These are phyloP conservation scores for Aspergillus sojae DNA, from an alignment of 2,329 filamentous ascomycete genomes.

Conservation along the genomic window DNA sequence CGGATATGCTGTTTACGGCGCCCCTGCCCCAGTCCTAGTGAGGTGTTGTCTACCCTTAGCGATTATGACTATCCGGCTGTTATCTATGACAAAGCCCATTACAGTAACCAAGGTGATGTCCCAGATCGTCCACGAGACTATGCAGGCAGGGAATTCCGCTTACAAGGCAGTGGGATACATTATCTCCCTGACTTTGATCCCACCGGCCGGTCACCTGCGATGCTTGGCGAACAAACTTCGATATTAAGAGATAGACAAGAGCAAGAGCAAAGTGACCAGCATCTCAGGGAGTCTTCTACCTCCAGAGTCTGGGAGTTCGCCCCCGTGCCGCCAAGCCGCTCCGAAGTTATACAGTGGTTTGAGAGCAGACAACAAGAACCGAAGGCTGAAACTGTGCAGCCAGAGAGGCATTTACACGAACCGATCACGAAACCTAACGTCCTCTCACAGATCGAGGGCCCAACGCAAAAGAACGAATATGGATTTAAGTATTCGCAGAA, in stretches of 20 bases:
- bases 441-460: conserved; percentile 84
- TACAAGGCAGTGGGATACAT: conserved; percentile 74
- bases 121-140: conserved; percentile 78
- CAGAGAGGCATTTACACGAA: conserved; percentile 8
- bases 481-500: conserved; percentile 86
- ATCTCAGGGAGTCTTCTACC: conserved; percentile 60
- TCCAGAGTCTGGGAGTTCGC: conserved; percentile 77
- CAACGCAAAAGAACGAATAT: conserved; percentile 79
- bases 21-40: conserved; percentile 36
- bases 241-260: conserved; percentile 53
- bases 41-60: conserved; percentile 60
- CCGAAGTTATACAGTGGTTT: conserved; percentile 73
- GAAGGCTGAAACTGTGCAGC: conserved; percentile 6
- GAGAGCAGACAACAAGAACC: conserved; percentile 34
- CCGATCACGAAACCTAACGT: conserved; percentile 31
- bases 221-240: conserved; percentile 56
- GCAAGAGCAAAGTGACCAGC: conserved; percentile 55
- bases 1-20: conserved; percentile 29
- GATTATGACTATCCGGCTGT: conserved; percentile 63
- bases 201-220: conserved; percentile 59
- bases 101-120: conserved; percentile 81
- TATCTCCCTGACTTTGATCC: conserved; percentile 80
- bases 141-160: conserved; percentile 80
- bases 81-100: conserved; percentile 84
- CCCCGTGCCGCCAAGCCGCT: conserved; percentile 67